Evolutionary conservation across 805 yeast genomes (phyloP), one percentile per base, ranked within the genome.

Genomic region (Suhomyces faveliae): DNA sequence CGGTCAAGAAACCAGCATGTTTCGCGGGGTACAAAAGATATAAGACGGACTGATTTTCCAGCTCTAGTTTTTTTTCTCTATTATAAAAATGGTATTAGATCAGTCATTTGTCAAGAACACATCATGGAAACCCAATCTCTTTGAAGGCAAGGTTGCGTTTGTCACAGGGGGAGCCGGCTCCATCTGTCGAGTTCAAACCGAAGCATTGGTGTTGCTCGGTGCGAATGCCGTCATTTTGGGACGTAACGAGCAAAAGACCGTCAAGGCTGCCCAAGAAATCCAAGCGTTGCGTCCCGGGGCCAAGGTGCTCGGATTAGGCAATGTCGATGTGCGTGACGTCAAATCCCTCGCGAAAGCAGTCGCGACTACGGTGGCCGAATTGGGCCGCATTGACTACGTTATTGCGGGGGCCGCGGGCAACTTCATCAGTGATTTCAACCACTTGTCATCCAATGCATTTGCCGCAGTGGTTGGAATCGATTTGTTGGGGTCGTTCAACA

Each of bases 321-420:
- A 55, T 33, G 51, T 55, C 1, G 67, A 62, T 37, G 67, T 62
- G 20, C 49, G 67, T 29, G 55, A 55, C 6, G 67, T 62, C 37
- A 42, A 51, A 35, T 55, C 61, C 11, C 30, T 62, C 4, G 62
- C 51, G n/a, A 39, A 48, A 46, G 67, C 66, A 2, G 67, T 57
- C 29, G 59, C 55, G 20, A 46, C 47, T 22, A 57, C 65, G 5
- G 62, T 62, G 13, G 50, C 42, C 10, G 70, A 63, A 49, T 63
- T 72, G 43, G 76, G 77, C 5, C 59, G 74, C 49, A 72, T 73
- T 30, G 77, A 73, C 54, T 71, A 51, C 48, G 73, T 73, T 8
- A 72, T 73, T 53, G 75, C 76, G 11, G 77, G 77, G 5, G 75
- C 76, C 3, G 77, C 76, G 0, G 76, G 76, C 6, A 71, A 71